phyloP scores from a whole-genome alignment of 495 filamentous ascomycete species.

The Rostrohypoxylon terebratum region DNA sequence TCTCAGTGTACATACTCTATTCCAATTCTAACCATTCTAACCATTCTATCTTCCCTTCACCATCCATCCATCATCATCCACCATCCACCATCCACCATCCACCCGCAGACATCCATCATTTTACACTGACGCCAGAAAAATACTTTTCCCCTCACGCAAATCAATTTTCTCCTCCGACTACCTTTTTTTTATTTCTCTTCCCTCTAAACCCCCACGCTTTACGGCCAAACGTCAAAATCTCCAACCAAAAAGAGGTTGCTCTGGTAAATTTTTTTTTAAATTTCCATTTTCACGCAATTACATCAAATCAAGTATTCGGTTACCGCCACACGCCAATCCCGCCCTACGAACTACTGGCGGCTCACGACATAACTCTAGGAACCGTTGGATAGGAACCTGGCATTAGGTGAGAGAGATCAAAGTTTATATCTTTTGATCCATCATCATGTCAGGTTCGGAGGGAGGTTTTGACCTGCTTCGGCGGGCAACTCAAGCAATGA shows the following conservation, averaged over 20 bases:
- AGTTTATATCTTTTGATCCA: constrained; percentile 28
- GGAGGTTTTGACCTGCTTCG: constrained; percentile 63
- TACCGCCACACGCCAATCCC: constrained; percentile 26
- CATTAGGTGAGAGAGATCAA: constrained; percentile 44
- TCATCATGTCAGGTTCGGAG: constrained; percentile 52
- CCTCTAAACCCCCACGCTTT: constrained; percentile 39
- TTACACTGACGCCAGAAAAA: constrained; percentile 43
- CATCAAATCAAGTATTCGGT: constrained; percentile 4
- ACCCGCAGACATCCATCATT: constrained; percentile 45
- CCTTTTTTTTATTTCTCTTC: constrained; percentile 12
- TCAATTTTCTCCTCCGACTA: constrained; percentile 32
- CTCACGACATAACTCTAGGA: constrained; percentile 31
- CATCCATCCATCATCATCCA: constrained; percentile 6
- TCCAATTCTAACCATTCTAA: too few species aligned
- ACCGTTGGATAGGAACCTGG: constrained; percentile 44
- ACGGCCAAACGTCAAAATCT: constrained; percentile 45
- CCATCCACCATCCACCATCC: background rate
- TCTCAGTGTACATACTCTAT: constrained; percentile 27
- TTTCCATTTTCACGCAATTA: constrained; percentile 2
- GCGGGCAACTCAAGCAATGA: constrained; percentile 68
- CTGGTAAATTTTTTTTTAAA: constrained; percentile 28
- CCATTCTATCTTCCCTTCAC: constrained; percentile 18
- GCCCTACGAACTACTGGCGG: constrained; percentile 26
- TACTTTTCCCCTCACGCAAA: constrained; percentile 48
- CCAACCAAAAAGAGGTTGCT: constrained; percentile 36